Evolutionary conservation across 2,329 filamentous ascomycete genomes (phyloP).

Genomic region (Monilinia polystroma): DNA sequence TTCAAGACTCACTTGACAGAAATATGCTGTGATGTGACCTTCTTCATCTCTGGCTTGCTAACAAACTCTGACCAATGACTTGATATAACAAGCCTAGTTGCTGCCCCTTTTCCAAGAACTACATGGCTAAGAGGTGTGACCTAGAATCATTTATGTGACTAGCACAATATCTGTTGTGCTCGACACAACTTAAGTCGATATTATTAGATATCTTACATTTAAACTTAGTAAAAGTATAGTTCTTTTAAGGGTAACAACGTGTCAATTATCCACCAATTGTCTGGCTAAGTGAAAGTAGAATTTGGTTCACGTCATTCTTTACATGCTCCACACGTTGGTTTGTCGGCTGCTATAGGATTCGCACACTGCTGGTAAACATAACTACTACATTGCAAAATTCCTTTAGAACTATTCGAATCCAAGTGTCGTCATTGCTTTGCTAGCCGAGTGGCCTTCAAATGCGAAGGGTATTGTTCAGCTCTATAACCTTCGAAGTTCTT

Average conservation of each 20-base stretch:
- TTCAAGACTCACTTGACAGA: neutral
- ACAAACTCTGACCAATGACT: neutral
- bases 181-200: neutral
- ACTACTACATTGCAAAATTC: rapidly evolving
- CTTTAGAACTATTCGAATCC: too few species aligned
- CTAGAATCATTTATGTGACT: neutral
- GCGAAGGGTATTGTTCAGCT: neutral
- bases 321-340: neutral
- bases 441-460: neutral
- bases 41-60: neutral
- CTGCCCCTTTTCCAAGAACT: neutral
- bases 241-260: neutral
- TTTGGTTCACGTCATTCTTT: neutral
- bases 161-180: rapidly evolving
- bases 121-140: neutral
- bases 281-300: neutral
- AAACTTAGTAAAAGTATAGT: neutral
- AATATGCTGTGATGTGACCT: neutral
- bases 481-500: neutral
- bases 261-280: neutral
- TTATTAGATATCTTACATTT: too few species aligned
- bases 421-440: too few species aligned
- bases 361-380: neutral
- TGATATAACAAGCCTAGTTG: neutral
- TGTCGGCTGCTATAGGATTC: neutral